phyloP scores from a whole-genome alignment of 139 green algal genomes.

The Closterium sp. region DNA sequence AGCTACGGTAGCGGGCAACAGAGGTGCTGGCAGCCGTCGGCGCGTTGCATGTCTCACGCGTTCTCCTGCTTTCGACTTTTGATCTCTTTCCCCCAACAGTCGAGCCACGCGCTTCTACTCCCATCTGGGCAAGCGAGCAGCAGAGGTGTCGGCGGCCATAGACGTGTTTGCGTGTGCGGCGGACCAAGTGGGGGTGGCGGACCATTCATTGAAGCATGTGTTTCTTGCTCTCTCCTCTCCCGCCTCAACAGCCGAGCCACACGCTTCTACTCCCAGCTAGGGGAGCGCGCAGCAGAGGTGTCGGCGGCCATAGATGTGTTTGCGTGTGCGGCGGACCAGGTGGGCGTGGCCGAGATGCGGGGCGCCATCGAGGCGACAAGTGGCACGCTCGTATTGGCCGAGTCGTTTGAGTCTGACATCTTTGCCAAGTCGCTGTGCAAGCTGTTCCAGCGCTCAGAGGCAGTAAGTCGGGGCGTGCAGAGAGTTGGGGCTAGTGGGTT shows the following conservation, averaged over 20 bases:
- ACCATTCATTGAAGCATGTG: too few species aligned
- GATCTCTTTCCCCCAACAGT: not conserved
- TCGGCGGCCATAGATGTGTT: slow-evolving; percentile 59
- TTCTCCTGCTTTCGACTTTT: too few species aligned
- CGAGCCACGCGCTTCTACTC: slow-evolving; percentile 53
- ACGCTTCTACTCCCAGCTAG: slow-evolving; percentile 56
- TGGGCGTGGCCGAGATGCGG: slow-evolving; percentile 66
- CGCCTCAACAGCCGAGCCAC: slow-evolving; percentile 6
- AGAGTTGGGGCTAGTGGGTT: not conserved
- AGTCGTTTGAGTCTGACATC: slow-evolving; percentile 59
- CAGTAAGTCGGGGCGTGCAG: too few species aligned
- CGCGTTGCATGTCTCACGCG: too few species aligned
- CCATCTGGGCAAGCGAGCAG: slow-evolving; percentile 51
- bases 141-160: not conserved
- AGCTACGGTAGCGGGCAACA: too few species aligned
- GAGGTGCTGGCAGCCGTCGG: too few species aligned
- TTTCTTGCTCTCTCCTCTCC: not conserved
- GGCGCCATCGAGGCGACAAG: slow-evolving; percentile 57
- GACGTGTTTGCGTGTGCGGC: slow-evolving; percentile 1
- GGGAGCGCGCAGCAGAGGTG: slow-evolving; percentile 38
- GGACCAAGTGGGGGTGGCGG: not conserved
- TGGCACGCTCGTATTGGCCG: slow-evolving; percentile 64
- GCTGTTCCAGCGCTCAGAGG: slow-evolving; percentile 9
- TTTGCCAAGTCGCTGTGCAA: slow-evolving; percentile 59
- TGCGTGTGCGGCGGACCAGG: slow-evolving; percentile 68